Base-by-base conservation (phyloP, 1,284 basidiomycete species). In the Coniferiporia weirii region DNA sequence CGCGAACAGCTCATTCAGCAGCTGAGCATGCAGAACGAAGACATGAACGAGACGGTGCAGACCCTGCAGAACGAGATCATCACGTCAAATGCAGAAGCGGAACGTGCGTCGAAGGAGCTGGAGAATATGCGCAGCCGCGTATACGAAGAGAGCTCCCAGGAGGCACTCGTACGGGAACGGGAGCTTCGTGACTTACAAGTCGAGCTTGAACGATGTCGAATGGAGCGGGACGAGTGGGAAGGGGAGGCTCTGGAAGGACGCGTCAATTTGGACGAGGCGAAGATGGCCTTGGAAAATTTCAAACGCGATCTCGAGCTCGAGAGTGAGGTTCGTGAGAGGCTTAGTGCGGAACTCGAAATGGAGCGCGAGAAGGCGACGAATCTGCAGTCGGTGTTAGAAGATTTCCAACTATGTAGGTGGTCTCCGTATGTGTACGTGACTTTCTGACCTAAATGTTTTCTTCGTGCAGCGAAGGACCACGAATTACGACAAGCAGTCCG, bases 171-270 rank as follows among this genome's bases (percentile, higher is more conserved):
- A 53, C 81, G 88, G n/a, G 93, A 95, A 66, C 80, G 85, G 12
- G 90, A 93, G 66, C 76, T 95, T 61, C 79, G 89, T 15, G 92
- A 95, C 66, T 75, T 85, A 4, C 82, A 93, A 65, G 81, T 83
- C 22, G 93, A 95, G 70, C 77, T 96, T 45, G 95, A 97, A 72
- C 81, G 86, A 63, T 84, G 88, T 72, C 79, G 89, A 60, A 80
- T 91, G 68, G 93, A 95, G 71, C 76, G 89, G 49, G 93, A 96
- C 60, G 93, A 95, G 68, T 94, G 91, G 89, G 92, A 96, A 71
- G 76, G 81, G 47, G 83, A 82, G 61, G 84, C 89, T 8, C 76
- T 89, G 71, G 81, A 88, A 64, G 93, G 93, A 69, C 81, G 86
- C 61, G 80, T 89, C 3, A 69, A 82, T 48, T 77, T 81, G 20